Conservation (phyloP, 75 land plant species). For the Pseudotsuga menziesii region DNA sequence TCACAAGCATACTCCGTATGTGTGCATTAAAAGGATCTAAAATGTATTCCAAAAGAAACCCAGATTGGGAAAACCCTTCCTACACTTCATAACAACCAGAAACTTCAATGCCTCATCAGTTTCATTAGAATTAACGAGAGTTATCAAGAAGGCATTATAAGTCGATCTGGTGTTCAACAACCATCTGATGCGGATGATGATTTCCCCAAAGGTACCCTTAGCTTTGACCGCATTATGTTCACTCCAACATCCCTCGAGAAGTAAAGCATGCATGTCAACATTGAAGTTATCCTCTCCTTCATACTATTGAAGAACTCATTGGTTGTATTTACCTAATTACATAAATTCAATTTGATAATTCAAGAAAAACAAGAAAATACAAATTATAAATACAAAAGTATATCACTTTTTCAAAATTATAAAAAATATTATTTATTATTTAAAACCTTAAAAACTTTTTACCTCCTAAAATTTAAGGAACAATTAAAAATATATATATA, state of each 20-base stretch:
- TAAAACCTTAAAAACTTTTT: too few species aligned
- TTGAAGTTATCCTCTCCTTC: slow-evolving; percentile 25
- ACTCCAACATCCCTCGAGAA: slow-evolving; percentile 55
- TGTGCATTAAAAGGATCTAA: slow-evolving; percentile 7
- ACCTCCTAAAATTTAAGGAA: too few species aligned
- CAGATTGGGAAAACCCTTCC: slow-evolving; percentile 32
- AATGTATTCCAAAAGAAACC: slow-evolving; percentile 22
- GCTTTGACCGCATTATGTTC: slow-evolving; percentile 25
- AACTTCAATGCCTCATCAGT: slow-evolving; percentile 18
- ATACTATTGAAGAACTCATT: slow-evolving; percentile 9
- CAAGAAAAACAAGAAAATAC: too few species aligned
- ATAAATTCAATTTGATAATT: too few species aligned
- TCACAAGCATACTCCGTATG: slow-evolving; percentile 22
- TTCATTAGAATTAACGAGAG: slow-evolving; percentile 17
- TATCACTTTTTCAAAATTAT: too few species aligned
- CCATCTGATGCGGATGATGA: slow-evolving; percentile 48
- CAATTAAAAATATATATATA: too few species aligned
- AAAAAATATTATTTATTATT: too few species aligned
- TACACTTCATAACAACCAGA: slow-evolving; percentile 17
- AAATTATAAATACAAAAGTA: too few species aligned
- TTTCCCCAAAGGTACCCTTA: slow-evolving; percentile 30
- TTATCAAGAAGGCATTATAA: slow-evolving; percentile 43
- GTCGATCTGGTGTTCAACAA: slow-evolving; percentile 33
- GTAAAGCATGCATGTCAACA: slow-evolving; percentile 36
- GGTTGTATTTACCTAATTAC: slow-evolving; percentile 20